phyloP scores from a whole-genome alignment of 305 asterid species.

The Fraxinus ornus region DNA sequence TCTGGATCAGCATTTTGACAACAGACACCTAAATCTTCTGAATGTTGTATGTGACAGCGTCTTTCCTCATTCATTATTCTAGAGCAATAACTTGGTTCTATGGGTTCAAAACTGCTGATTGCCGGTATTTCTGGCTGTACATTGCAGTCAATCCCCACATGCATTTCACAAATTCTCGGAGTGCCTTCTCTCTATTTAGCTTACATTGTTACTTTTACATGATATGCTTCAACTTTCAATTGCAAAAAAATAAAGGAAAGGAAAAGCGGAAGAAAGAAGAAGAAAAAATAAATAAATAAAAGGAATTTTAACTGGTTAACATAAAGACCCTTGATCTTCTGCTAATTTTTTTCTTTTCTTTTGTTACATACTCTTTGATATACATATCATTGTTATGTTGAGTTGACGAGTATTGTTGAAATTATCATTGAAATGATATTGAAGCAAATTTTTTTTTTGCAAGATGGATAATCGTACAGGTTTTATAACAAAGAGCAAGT shows the following conservation, averaged over 20 bases:
- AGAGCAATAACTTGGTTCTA: conserved; percentile 1
- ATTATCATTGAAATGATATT: not conserved
- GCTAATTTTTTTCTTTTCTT: not conserved
- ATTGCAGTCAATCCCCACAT: conserved; percentile 1
- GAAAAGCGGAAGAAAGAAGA: not conserved
- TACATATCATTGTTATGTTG: not conserved
- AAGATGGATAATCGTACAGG: not conserved
- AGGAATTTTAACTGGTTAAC: not conserved
- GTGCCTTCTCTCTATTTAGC: conserved; percentile 8
- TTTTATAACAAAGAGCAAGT: not conserved
- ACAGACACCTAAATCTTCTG: conserved; percentile 78
- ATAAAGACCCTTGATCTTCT: not conserved
- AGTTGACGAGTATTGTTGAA: not conserved
- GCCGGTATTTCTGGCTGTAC: not conserved
- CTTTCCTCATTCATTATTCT: conserved; percentile 18
- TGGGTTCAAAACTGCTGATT: conserved; percentile 2
- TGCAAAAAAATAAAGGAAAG: not conserved
- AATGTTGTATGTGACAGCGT: conserved; percentile 54
- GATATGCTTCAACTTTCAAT: not conserved
- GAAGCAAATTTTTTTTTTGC: not conserved
- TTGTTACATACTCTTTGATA: not conserved
- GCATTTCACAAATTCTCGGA: not conserved
- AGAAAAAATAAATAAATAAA: too few relatives aligned
- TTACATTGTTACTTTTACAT: not conserved
- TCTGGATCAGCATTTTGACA: conserved; percentile 93